Base-by-base conservation (phyloP, 2,329 filamentous ascomycete species). In the Massarina eburnea region DNA sequence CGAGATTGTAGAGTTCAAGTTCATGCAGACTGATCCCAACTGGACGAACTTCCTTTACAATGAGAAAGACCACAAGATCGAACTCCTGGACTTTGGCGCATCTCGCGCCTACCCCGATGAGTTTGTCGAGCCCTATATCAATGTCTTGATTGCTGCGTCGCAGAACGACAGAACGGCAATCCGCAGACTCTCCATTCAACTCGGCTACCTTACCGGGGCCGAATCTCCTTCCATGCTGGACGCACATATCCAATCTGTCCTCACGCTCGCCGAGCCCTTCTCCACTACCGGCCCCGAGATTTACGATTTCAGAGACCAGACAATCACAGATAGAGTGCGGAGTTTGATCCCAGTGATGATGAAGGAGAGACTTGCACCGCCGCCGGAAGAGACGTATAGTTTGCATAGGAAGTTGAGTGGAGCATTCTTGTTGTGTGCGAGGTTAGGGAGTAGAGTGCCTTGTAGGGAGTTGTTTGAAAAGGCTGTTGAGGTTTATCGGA, bases 31-130 rank as follows among this genome's bases (percentile, higher is more conserved):
- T 4, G 94, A 99, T 66, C 94, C 94, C 32, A 99, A 99, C 76
- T 99, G 94, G 94, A 97, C 92, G 26, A 99, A 99, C 72, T 99
- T 99, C 71, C 79, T 97, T 17, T 99, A 90, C 77, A 94, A 97
- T 60, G 76, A 83, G 1, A 59, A 75, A 17, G 83, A 79, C 3
- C 76, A 83, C 59, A 87, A 84, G 63, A 84, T 99, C 12, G 91
- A 96, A 70, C 81, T 99, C 1, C 84, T 99, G 41, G 95, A 99
- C 72, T 99, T 99, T 70, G 94, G 94, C 48, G 94, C 94, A 27
- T 91, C 87, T 17, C 81, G 94, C 59, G 92, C 91, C 56, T 99
- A 85, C 66, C 90, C 91, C 0, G 79, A 82, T 30, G 74, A 80
- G 12, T 99, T 99, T 62, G 85, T 97, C 45, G 74, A 79, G 2